These are phyloP conservation scores for Fusarium sambucinum DNA, from an alignment of 2,329 filamentous ascomycete genomes.

Conservation along the genomic window DNA sequence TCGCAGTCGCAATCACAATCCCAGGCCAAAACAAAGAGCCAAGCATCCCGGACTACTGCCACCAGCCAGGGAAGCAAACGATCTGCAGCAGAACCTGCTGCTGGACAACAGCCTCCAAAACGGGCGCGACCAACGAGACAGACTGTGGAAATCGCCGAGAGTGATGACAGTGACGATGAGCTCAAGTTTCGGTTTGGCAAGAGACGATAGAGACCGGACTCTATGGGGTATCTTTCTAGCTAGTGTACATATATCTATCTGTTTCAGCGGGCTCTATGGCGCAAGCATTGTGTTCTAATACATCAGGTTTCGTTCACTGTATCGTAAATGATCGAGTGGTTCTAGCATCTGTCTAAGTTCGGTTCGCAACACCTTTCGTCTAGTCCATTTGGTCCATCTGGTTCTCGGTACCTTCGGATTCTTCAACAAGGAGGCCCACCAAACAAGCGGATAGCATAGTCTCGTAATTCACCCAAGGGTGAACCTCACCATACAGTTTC, in stretches of 20 bases:
- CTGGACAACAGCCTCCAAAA: slow-evolving; percentile 50
- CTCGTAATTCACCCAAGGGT: slow-evolving; percentile 80
- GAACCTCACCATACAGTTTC: slow-evolving; percentile 73
- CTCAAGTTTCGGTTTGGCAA: slow-evolving; percentile 68
- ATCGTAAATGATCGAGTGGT: not conserved
- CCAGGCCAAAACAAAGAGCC: slow-evolving; percentile 48
- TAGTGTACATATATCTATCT: slow-evolving; percentile 44
- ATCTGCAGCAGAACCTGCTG: slow-evolving; percentile 48
- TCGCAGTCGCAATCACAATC: slow-evolving; percentile 51
- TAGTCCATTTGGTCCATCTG: slow-evolving; percentile 73
- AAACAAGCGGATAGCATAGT: slow-evolving; percentile 74
- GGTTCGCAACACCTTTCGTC: not conserved
- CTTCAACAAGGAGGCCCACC: slow-evolving; percentile 72
- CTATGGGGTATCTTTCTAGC: slow-evolving; percentile 52
- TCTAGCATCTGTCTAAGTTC: not conserved
- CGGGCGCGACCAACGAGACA: slow-evolving; percentile 52
- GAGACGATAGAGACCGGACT: slow-evolving; percentile 54
- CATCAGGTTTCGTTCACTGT: not conserved
- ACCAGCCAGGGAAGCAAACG: slow-evolving; percentile 53
- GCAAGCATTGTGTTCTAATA: slow-evolving; percentile 22
- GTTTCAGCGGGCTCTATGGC: slow-evolving; percentile 25
- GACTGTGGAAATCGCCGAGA: slow-evolving; percentile 53
- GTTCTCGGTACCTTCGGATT: slow-evolving; percentile 58
- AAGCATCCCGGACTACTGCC: slow-evolving; percentile 45
- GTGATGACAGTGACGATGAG: slow-evolving; percentile 67